These are phyloP conservation scores for Laguncularia racemosa DNA, from an alignment of 345 rosid species.

Conservation along the genomic window DNA sequence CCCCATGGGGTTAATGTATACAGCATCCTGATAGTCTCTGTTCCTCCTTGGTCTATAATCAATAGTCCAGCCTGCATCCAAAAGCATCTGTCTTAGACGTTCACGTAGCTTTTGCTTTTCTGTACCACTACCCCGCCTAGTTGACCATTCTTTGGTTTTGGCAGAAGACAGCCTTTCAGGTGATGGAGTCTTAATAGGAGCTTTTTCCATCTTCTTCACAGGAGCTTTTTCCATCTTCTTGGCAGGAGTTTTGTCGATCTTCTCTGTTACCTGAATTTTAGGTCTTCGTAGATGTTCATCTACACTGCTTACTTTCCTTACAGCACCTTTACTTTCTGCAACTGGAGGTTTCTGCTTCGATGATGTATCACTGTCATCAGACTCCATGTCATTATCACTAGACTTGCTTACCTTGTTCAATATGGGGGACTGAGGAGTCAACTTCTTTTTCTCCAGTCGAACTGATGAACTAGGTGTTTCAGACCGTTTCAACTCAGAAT, in stretches of 20 bases:
- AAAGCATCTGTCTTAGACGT: constrained; percentile 69
- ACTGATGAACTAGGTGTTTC: constrained; percentile 30
- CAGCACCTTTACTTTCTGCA: constrained; percentile 23
- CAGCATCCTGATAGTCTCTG: constrained; percentile 83
- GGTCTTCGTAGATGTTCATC: constrained; percentile 20
- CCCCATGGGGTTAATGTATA: constrained; percentile 80
- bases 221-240: no score
- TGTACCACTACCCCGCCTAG: constrained; percentile 82
- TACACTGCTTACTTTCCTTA: constrained; percentile 23
- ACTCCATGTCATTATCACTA: constrained; percentile 26
- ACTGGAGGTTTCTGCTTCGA: constrained; percentile 28
- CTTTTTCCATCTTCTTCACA: no score
- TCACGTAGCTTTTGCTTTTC: constrained; percentile 92
- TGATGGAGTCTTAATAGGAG: constrained; percentile 1
- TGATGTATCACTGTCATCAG: constrained; percentile 43
- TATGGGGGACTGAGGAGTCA: constrained; percentile 26
- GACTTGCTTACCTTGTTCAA: constrained; percentile 21
- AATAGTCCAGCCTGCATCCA: constrained; percentile 89
- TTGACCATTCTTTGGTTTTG: constrained; percentile 41
- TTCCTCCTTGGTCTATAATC: constrained; percentile 87
- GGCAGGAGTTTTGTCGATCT: background rate
- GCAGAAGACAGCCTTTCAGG: constrained; percentile 27
- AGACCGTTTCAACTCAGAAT: constrained; percentile 26
- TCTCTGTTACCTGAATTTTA: constrained; percentile 1
- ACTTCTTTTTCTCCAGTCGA: constrained; percentile 28